phyloP scores from a whole-genome alignment of 805 yeast genomes.

The Phaffomyces thermotolerans region DNA sequence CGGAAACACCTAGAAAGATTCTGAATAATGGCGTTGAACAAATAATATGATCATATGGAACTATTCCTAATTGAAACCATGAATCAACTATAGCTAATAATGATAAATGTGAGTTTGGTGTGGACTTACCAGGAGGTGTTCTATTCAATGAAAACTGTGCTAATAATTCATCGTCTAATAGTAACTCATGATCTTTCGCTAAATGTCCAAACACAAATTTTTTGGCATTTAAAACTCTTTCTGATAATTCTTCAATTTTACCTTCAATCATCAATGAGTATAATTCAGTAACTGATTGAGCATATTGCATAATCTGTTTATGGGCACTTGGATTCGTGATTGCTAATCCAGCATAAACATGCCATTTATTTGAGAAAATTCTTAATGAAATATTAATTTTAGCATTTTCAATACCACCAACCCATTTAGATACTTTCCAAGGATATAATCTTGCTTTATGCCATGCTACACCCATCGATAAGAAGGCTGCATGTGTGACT shows the following conservation, averaged over 20 bases:
- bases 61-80: conserved; percentile 79
- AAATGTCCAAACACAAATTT: conserved; percentile 70
- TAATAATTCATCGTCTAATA: conserved; percentile 70
- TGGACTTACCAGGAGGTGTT: conserved; percentile 54
- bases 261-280: conserved; percentile 78
- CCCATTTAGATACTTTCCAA: conserved; percentile 81
- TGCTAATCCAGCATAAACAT: conserved; percentile 95
- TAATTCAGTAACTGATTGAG: conserved; percentile 74
- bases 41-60: conserved; percentile 94
- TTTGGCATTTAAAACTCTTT: conserved; percentile 59
- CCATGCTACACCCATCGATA: conserved; percentile 98
- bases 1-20: conserved; percentile 89
- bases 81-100: conserved; percentile 87
- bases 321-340: conserved; percentile 95
- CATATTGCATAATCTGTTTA: conserved; percentile 81
- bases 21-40: conserved; percentile 93
- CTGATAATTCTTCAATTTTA: conserved; percentile 46
- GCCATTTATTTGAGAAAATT: conserved; percentile 93
- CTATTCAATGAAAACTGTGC: conserved; percentile 73
- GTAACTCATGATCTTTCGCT: conserved; percentile 45
- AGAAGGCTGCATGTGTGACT: conserved; percentile 94
- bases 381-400: conserved; percentile 89
- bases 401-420: conserved; percentile 94
- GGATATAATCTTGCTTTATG: conserved; percentile 75
- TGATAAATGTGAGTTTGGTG: conserved; percentile 87